These are phyloP conservation scores for Hyphopichia homilentoma DNA, from an alignment of 805 yeast species.

Conservation along the genomic window DNA sequence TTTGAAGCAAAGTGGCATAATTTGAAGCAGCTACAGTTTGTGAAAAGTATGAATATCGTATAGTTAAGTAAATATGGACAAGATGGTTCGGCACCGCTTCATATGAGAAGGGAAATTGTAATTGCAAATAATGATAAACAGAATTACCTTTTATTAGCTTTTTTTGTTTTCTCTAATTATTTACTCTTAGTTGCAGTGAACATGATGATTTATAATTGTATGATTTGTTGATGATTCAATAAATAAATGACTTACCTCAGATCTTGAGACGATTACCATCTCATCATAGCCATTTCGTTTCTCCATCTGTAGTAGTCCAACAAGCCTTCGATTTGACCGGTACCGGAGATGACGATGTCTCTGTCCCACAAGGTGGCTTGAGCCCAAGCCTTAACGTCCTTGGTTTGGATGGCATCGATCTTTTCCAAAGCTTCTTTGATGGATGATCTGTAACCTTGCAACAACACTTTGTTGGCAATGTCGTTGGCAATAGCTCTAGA, in stretches of 20 bases:
- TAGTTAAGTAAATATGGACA: background rate
- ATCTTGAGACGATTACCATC: constrained; percentile 42
- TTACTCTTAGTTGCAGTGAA: too few relatives aligned
- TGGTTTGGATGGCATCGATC: constrained; percentile 60
- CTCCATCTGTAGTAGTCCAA: constrained; percentile 83
- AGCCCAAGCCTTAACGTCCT: constrained; percentile 71
- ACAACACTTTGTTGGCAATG: constrained; percentile 58
- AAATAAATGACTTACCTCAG: background rate
- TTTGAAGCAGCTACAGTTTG: constrained; percentile 26
- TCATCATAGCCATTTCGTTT: constrained; percentile 86
- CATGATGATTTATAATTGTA: too few relatives aligned
- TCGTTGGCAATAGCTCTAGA: constrained; percentile 50
- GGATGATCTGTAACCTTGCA: constrained; percentile 60
- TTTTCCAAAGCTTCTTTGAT: constrained; percentile 54
- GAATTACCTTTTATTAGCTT: too few relatives aligned
- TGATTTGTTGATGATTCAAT: background rate
- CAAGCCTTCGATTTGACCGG: constrained; percentile 83
- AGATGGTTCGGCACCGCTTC: too few relatives aligned
- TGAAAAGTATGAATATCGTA: background rate
- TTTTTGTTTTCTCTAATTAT: too few relatives aligned
- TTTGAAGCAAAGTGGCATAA: constrained; percentile 71
- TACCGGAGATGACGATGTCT: constrained; percentile 78
- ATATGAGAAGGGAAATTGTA: too few relatives aligned
- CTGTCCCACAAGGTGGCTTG: constrained; percentile 72
- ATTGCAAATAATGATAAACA: too few relatives aligned